phyloP scores from a whole-genome alignment of 2,329 filamentous ascomycete species.

The Bipolaris cookei region DNA sequence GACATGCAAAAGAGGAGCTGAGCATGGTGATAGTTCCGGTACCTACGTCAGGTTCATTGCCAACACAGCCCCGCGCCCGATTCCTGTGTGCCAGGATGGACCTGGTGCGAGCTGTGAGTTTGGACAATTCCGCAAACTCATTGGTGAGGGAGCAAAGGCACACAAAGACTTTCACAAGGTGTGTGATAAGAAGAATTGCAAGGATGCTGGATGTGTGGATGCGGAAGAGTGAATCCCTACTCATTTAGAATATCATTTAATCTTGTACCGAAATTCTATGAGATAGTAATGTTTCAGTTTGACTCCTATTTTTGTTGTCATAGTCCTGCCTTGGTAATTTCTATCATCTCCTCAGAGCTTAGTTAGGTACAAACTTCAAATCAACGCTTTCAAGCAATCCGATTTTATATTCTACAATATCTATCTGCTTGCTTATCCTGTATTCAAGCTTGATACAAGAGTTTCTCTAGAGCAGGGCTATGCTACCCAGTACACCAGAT shows the following conservation, averaged over 20 bases:
- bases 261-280: not conserved
- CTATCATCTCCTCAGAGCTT: not conserved
- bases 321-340: not conserved
- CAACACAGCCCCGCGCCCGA: slow-evolving; percentile 57
- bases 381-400: not conserved
- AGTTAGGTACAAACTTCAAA: no score
- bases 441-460: no score
- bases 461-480: no score
- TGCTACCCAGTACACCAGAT: no score
- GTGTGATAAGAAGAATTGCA: slow-evolving; percentile 33
- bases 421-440: no score
- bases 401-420: no score
- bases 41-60: slow-evolving; percentile 61
- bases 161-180: slow-evolving; percentile 40
- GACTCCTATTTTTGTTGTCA: no score
- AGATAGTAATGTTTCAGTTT: not conserved
- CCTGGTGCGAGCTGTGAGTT: slow-evolving; percentile 58
- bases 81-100: slow-evolving; percentile 57
- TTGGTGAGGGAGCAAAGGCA: slow-evolving; percentile 49
- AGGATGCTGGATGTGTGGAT: slow-evolving; percentile 6
- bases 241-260: no score
- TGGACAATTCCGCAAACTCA: slow-evolving; percentile 51
- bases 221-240: not conserved
- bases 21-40: slow-evolving; percentile 52
- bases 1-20: slow-evolving; percentile 61